A percentile compares a stretch with the other conserved stretches of the same genome.
Conservation (phyloP, 2,329 filamentous ascomycete genomes). For the Teratosphaeria zuluensis region DNA sequence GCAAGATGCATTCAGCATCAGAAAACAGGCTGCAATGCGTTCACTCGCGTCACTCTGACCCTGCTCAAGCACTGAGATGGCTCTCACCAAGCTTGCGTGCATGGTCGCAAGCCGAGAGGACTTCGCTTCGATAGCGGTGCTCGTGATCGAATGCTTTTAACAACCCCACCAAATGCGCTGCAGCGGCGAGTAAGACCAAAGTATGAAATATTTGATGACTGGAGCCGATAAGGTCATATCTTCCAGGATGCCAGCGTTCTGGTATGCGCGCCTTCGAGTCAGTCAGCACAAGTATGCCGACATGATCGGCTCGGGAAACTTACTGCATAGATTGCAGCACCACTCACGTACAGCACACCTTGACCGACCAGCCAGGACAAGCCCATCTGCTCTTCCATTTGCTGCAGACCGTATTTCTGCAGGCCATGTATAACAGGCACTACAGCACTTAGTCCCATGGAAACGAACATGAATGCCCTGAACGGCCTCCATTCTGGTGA, state of each 20-base stretch:
- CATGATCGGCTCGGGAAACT: slow-evolving; percentile 26
- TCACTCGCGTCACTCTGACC: background rate
- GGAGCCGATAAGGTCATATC: slow-evolving; percentile 82
- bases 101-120: slow-evolving; percentile 4
- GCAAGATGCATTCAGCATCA: background rate
- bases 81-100: slow-evolving; percentile 4
- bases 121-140: slow-evolving; percentile 37
- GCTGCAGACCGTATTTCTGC: slow-evolving; percentile 53
- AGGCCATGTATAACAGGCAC: slow-evolving; percentile 75
- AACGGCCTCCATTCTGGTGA: slow-evolving; percentile 77
- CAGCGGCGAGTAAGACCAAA: slow-evolving; percentile 72
- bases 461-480: slow-evolving; percentile 80
- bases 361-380: slow-evolving; percentile 72
- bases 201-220: slow-evolving; percentile 97
- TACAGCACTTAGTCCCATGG: slow-evolving; percentile 73
- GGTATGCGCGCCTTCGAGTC: slow-evolving; percentile 59
- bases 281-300: slow-evolving; percentile 1
- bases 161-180: slow-evolving; percentile 71
- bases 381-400: slow-evolving; percentile 64
- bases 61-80: background rate
- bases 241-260: slow-evolving; percentile 66
- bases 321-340: slow-evolving; percentile 77
- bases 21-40: background rate
- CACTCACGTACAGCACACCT: slow-evolving; percentile 73
- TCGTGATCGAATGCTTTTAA: slow-evolving; percentile 78